A percentile compares a stretch with the other conserved stretches of the same genome.
Evolutionary conservation across 2,329 filamentous ascomycete genomes (phyloP).

Genomic region (Ophiostoma sp.): DNA sequence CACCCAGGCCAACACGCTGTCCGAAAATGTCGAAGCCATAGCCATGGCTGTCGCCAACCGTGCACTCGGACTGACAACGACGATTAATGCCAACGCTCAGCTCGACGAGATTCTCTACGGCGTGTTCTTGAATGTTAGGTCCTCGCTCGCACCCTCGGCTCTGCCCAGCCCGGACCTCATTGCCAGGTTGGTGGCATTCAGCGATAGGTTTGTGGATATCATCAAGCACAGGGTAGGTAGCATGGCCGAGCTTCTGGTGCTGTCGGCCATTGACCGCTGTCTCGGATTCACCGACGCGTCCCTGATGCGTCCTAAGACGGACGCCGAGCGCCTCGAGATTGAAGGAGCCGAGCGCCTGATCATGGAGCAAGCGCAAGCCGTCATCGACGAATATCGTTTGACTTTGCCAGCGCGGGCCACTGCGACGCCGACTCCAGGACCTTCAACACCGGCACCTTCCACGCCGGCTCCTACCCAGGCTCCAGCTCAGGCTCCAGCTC

Average conservation of each 20-base stretch:
- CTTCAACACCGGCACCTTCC: not conserved
- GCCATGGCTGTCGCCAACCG: conserved; percentile 57
- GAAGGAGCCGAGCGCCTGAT: conserved; percentile 38
- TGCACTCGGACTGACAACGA: conserved; percentile 49
- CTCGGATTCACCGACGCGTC: conserved; percentile 50
- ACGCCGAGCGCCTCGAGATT: conserved; percentile 35
- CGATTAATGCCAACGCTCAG: conserved; percentile 42
- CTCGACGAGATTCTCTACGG: conserved; percentile 51
- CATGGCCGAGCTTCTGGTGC: conserved; percentile 48
- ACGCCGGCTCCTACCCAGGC: not conserved
- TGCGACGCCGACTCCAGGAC: not conserved
- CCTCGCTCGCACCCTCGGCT: not conserved
- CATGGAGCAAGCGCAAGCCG: conserved; percentile 34
- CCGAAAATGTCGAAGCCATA: conserved; percentile 47
- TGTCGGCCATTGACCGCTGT: conserved; percentile 54
- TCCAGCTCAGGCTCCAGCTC: not conserved
- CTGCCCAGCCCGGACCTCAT: conserved; percentile 44
- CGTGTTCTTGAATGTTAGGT: conserved; percentile 39
- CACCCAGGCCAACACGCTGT: conserved; percentile 44
- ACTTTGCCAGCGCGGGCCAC: not conserved
- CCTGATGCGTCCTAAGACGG: conserved; percentile 34
- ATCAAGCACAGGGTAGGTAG: conserved; percentile 44
- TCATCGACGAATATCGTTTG: conserved; percentile 31
- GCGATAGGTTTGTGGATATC: conserved; percentile 46
- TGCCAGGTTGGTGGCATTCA: conserved; percentile 47